These are phyloP conservation scores for Omphalotus guepiniiformis DNA, from an alignment of 768 basidiomycete genomes.

Conservation along the genomic window DNA sequence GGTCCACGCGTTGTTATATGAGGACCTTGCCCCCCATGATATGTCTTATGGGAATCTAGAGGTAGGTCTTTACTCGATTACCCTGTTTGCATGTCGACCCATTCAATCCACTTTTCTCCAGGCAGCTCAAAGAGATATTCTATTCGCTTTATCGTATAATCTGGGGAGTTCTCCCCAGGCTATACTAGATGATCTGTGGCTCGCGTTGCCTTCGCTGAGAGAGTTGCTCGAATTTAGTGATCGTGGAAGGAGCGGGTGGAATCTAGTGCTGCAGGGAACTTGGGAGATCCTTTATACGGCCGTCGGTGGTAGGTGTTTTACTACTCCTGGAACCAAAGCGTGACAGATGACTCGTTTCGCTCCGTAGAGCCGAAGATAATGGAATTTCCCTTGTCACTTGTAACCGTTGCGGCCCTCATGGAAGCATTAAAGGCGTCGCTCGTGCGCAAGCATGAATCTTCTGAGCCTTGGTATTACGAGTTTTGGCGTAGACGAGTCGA, in stretches of 20 bases:
- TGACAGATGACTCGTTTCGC: not conserved
- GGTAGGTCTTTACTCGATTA: slow-evolving; percentile 26
- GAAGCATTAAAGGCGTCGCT: slow-evolving; percentile 39
- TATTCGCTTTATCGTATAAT: slow-evolving; percentile 41
- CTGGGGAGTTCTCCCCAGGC: slow-evolving; percentile 53
- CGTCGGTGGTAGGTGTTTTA: slow-evolving; percentile 31
- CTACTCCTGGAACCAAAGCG: not conserved
- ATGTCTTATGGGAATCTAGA: slow-evolving; percentile 50
- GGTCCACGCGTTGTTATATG: slow-evolving; percentile 47
- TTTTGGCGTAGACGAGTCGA: not conserved
- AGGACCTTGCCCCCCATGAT: slow-evolving; percentile 43
- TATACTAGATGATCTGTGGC: slow-evolving; percentile 56
- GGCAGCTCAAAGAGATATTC: slow-evolving; percentile 54
- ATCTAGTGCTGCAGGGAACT: slow-evolving; percentile 35
- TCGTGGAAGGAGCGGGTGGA: slow-evolving; percentile 42
- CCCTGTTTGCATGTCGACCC: not conserved
- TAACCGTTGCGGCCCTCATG: slow-evolving; percentile 50
- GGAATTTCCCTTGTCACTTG: slow-evolving; percentile 46
- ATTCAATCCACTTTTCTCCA: slow-evolving; percentile 20
- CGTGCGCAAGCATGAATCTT: slow-evolving; percentile 29
- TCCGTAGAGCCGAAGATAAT: slow-evolving; percentile 48
- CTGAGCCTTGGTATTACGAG: slow-evolving; percentile 22
- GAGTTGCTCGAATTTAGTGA: slow-evolving; percentile 24
- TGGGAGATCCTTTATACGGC: slow-evolving; percentile 49
- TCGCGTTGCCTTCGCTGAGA: slow-evolving; percentile 48